phyloP scores from a whole-genome alignment of 768 basidiomycete genomes.

The Mycena vitilis region DNA sequence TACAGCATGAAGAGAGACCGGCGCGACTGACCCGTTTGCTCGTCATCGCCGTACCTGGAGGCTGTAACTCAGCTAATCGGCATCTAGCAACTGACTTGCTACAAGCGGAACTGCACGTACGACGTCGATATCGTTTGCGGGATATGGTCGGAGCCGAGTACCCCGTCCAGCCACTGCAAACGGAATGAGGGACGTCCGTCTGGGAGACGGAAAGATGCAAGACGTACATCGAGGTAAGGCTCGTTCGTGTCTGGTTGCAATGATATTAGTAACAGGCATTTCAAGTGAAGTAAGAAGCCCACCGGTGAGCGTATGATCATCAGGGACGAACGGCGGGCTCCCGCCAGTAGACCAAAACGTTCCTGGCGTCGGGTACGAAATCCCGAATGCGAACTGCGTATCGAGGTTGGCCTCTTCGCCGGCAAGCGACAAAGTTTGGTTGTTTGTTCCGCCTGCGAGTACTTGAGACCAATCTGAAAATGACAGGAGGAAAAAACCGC shows the following conservation, averaged over 20 bases:
- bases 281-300: background rate
- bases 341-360: constrained; percentile 76
- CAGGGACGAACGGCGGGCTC: constrained; percentile 67
- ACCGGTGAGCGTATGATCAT: constrained; percentile 47
- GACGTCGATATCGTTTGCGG: constrained; percentile 78
- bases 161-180: constrained; percentile 69
- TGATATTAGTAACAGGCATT: background rate
- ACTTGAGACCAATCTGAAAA: constrained; percentile 25
- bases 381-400: constrained; percentile 73
- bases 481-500: background rate
- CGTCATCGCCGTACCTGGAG: constrained; percentile 61
- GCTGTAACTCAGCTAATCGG: too few species aligned
- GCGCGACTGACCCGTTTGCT: constrained; percentile 68
- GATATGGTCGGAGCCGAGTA: constrained; percentile 56
- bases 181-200: constrained; percentile 29
- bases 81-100: too few species aligned
- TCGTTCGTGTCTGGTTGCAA: constrained; percentile 56
- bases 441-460: constrained; percentile 66
- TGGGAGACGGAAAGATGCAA: background rate
- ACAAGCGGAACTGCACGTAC: constrained; percentile 46
- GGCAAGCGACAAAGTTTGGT: constrained; percentile 63
- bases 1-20: background rate
- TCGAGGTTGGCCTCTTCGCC: constrained; percentile 78
- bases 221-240: constrained; percentile 57
- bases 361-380: constrained; percentile 69